Evolutionary conservation across 2,329 filamentous ascomycete species (phyloP), one percentile per base, ranked within the genome.

Genomic region (Chrysosporium queenslandicum): DNA sequence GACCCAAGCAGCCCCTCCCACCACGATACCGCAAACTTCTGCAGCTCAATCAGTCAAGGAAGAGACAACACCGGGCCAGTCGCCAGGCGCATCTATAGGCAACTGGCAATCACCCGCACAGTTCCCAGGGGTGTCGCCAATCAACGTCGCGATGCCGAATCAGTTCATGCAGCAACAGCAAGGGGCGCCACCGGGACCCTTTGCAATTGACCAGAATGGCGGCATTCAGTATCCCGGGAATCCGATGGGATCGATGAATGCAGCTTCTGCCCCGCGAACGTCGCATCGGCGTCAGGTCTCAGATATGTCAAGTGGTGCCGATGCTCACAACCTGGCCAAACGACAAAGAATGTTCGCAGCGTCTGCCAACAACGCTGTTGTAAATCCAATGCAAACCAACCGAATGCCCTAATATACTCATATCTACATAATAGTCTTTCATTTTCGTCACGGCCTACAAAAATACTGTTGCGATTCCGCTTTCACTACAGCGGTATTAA

Each of bases 71-170:
- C 79, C 80, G 1, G 76, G 74, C 4, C 80, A 80, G 53, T 83
- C 80, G 14, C 80, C 80, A 11, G 77, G 77, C 2, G 75, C 77
- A 2, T 71, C 72, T 7, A 74, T 72, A 54, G 81, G 72, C 60
- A 81, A 78, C 57, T 83, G 81, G 80, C 79, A 82, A 61, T 83
- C 80, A 9, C 80, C 81, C 0, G 74, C 73, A 45, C 76, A 79
- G 53, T 72, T 81, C 41, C 71, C 77, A 12, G 77, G 76, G 34
- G 77, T 81, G 42, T 77, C 79, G 8, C 75, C 80, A 1, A 76
- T 79, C 5, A 73, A 71, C 52, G 72, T 72, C 61, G 75, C 57
- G 60, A 73, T 63, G 60, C 74, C 61, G 54, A 64, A 66, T 30
- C 68, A 68, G 53, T 73, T 71, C 54, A 66, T 58, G 60, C 60